phyloP scores from a whole-genome alignment of 352 stramenopile genomes.

The Pythium rishiriense region DNA sequence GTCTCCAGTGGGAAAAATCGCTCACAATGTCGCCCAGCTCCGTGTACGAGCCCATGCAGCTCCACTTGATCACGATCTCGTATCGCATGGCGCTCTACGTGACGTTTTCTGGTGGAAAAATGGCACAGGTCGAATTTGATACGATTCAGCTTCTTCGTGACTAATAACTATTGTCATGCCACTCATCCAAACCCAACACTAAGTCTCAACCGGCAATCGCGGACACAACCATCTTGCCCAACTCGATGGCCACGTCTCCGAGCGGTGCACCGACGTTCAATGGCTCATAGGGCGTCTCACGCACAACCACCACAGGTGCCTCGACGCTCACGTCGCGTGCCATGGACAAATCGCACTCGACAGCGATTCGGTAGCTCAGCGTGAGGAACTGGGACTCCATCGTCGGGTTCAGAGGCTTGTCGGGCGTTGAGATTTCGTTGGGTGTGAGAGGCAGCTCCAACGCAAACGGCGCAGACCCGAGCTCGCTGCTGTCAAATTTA shows the following conservation, averaged over 20 bases:
- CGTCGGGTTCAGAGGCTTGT: constrained; percentile 4
- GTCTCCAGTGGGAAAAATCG: not conserved
- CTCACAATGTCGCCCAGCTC: not conserved
- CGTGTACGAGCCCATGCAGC: not conserved
- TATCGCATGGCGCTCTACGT: not conserved
- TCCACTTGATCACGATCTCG: not conserved
- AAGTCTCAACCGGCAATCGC: not conserved
- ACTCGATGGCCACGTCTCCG: not conserved
- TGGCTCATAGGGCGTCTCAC: not conserved
- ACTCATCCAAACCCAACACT: not conserved
- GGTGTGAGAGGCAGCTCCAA: constrained; percentile 9
- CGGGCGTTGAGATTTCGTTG: constrained; percentile 1
- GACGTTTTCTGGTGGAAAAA: not conserved
- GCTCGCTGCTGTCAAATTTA: not conserved
- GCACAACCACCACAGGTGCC: constrained; percentile 3
- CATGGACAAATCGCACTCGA: constrained; percentile 8
- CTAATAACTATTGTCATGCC: not conserved
- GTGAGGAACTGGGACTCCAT: constrained; percentile 10
- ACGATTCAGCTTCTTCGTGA: not conserved
- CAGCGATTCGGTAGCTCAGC: constrained; percentile 6
- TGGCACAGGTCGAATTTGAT: not conserved
- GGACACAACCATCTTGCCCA: not conserved
- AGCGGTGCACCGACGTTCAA: not conserved
- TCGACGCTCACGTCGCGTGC: not conserved
- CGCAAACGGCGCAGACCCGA: not conserved